These are phyloP conservation scores for Ganoderma sp. DNA, from an alignment of 1,284 basidiomycete genomes.

Conservation along the genomic window DNA sequence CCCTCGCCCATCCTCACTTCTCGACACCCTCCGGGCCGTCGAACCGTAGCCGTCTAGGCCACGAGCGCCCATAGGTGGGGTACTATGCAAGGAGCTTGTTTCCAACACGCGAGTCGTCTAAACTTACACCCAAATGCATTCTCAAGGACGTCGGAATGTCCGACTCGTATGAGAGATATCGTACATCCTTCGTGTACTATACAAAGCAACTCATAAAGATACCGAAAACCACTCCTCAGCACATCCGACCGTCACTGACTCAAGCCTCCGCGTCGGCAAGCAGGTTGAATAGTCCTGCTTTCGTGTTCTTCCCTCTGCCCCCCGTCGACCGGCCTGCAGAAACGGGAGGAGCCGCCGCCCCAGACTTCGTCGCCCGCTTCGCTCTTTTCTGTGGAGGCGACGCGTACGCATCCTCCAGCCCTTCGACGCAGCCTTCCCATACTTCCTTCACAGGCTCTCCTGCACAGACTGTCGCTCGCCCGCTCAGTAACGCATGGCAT, in stretches of 20 bases:
- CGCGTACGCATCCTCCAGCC: conserved; percentile 56
- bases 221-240: background rate
- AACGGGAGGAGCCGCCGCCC: background rate
- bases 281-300: conserved; percentile 20
- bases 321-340: background rate
- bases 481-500: conserved; percentile 60
- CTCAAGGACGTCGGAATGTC: too few species aligned
- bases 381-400: conserved; percentile 44
- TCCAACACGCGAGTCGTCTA: too few species aligned
- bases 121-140: too few species aligned
- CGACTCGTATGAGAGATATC: background rate
- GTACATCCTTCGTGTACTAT: background rate
- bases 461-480: conserved; percentile 31
- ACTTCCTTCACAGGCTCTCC: conserved; percentile 42
- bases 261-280: conserved; percentile 24
- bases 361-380: conserved; percentile 43
- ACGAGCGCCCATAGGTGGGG: too few species aligned
- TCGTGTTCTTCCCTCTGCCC: conserved; percentile 1
- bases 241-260: background rate
- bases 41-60: too few species aligned
- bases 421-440: conserved; percentile 55
- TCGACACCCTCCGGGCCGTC: too few species aligned
- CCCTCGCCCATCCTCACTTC: too few species aligned
- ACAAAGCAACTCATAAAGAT: conserved; percentile 1
- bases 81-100: too few species aligned